These are phyloP conservation scores for Willaertia magna DNA, from an alignment of 208 protist genomes.

Conservation along the genomic window DNA sequence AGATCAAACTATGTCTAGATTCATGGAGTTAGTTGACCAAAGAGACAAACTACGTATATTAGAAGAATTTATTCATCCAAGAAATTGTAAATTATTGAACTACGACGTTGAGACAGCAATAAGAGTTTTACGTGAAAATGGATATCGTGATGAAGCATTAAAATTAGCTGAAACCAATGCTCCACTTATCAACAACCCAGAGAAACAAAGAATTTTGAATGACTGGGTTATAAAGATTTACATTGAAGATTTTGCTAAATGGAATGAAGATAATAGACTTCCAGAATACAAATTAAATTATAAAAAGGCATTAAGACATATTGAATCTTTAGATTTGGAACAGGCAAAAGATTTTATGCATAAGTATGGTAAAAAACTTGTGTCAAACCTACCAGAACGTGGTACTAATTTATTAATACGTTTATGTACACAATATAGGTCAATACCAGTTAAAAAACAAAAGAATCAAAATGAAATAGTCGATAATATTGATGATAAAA, in stretches of 20 bases:
- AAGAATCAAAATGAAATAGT: background rate
- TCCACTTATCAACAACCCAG: background rate
- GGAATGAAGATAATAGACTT: background rate
- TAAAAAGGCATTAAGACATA: background rate
- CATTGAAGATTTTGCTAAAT: slow-evolving; percentile 2
- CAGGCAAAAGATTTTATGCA: slow-evolving; percentile 24
- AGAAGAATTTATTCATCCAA: background rate
- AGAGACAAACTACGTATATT: background rate
- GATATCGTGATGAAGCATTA: slow-evolving; percentile 67
- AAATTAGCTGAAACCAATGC: slow-evolving; percentile 49
- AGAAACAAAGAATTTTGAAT: background rate
- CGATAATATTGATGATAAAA: background rate
- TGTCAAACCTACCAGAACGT: slow-evolving; percentile 32
- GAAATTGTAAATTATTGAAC: slow-evolving; percentile 27
- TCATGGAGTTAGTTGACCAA: slow-evolving; percentile 27
- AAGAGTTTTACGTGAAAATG: slow-evolving; percentile 62
- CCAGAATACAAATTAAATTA: background rate
- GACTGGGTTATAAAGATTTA: background rate
- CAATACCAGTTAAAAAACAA: background rate
- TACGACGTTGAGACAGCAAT: slow-evolving; percentile 86
- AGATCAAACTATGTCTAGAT: background rate
- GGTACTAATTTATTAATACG: slow-evolving; percentile 49
- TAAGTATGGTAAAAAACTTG: slow-evolving; percentile 64
- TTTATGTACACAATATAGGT: slow-evolving; percentile 47
- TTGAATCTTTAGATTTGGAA: background rate